Conservation (phyloP, 176 grass and related monocot genomes). For the Bothriochloa decipiens region DNA sequence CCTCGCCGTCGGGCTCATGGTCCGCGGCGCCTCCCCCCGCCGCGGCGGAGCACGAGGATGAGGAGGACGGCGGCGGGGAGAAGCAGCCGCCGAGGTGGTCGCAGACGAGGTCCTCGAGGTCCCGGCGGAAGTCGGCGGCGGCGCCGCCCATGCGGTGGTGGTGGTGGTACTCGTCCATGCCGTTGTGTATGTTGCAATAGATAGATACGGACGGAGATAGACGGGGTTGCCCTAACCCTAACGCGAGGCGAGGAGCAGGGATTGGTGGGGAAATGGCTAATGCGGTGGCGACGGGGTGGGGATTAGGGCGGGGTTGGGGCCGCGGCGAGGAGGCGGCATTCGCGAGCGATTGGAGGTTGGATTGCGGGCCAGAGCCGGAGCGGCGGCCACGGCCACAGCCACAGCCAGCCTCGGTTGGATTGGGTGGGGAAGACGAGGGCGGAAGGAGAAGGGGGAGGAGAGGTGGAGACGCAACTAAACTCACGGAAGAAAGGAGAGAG, state of each 20-base stretch:
- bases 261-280: slow-evolving; percentile 3
- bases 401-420: slow-evolving; percentile 9
- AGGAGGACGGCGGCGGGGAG: slow-evolving; percentile 63
- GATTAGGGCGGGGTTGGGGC: slow-evolving; percentile 32
- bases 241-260: neutral
- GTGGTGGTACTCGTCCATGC: slow-evolving; percentile 57
- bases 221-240: neutral
- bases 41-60: slow-evolving; percentile 55
- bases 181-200: neutral
- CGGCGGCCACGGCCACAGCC: neutral
- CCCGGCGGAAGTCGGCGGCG: slow-evolving; percentile 89
- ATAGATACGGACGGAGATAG: neutral
- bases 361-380: neutral
- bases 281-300: slow-evolving; percentile 41
- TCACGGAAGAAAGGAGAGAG: slow-evolving; percentile 37
- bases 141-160: slow-evolving; percentile 74
- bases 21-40: slow-evolving; percentile 24
- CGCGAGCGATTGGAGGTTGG: slow-evolving; percentile 17
- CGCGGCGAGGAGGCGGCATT: slow-evolving; percentile 33
- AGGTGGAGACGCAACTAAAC: slow-evolving; percentile 40
- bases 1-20: slow-evolving; percentile 28
- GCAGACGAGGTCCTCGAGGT: slow-evolving; percentile 95
- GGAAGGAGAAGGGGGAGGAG: neutral
- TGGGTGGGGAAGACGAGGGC: neutral
- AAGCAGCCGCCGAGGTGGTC: slow-evolving; percentile 91